Evolutionary conservation across 1,284 basidiomycete genomes (phyloP).

Genomic region (Naganishia liquefaciens): DNA sequence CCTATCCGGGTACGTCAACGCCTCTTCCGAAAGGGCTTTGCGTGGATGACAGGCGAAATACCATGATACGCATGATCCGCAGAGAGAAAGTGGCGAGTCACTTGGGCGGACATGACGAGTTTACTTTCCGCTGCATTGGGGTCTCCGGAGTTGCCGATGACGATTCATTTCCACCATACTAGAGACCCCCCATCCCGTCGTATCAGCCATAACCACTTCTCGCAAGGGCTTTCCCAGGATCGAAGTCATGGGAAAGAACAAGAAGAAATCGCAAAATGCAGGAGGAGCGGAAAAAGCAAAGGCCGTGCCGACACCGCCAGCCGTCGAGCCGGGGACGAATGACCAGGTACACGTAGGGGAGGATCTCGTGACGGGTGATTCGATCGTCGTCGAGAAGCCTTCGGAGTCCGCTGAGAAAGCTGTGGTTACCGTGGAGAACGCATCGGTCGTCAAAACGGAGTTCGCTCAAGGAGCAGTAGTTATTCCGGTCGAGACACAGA

Average conservation of each 20-base stretch:
- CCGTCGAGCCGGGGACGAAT: background rate
- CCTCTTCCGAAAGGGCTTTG: background rate
- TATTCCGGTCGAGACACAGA: too few species aligned
- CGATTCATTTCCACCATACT: background rate
- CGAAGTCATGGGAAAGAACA: slow-evolving; percentile 26
- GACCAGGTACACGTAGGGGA: background rate
- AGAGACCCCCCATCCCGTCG: background rate
- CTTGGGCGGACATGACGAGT: too few species aligned
- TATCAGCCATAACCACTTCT: slow-evolving; percentile 8
- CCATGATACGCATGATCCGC: background rate
- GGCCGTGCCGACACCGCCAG: background rate
- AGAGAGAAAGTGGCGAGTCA: too few species aligned
- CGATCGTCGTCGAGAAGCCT: background rate
- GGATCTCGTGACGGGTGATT: background rate
- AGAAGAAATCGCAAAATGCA: slow-evolving; percentile 27
- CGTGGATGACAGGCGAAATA: background rate
- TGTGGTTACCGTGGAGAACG: background rate
- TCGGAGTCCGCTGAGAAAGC: background rate
- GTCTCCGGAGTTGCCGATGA: background rate
- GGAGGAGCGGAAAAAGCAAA: slow-evolving; percentile 3
- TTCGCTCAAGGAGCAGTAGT: background rate
- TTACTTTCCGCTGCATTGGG: too few species aligned
- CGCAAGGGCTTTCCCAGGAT: background rate
- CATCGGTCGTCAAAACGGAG: background rate
- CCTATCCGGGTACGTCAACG: slow-evolving; percentile 6